Base-by-base conservation (phyloP, 441 rosid genomes). In the Iberis amara region DNA sequence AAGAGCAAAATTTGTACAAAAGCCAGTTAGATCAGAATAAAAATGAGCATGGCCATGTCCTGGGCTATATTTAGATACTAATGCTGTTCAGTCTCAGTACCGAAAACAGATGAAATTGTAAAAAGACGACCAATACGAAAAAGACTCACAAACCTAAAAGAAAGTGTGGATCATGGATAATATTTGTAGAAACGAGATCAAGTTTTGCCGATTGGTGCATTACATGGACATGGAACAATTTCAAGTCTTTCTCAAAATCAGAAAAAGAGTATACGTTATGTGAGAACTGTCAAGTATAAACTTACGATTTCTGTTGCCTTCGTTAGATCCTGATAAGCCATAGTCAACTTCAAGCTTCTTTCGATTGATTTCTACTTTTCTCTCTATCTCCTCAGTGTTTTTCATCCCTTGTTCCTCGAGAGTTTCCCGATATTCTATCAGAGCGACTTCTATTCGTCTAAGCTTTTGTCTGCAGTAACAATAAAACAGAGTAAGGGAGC, bases 381-480 rank as follows among this genome's bases (percentile, higher is more conserved):
- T 83, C 76, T 90, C 99, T 32, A 90, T 84, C 78, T 94, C 99
- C 65, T 83, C 98, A 1, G 75, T 42, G 65, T 56, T 86, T 75
- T 79, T 90, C 44, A 82, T 70, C 59, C 98, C 99, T 30, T 76
- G 83, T 49, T 94, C 99, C 72, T 94, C 98, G 1, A 94, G 89
- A 48, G 89, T 78, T 77, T 87, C 99, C 24, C 95, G 90, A 64
- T 90, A 94, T 63, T 89, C 99, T 62, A 94, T 94, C 73, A 89
- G 69, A 74, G 91, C 85, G 68, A 80, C 97, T 71, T 94, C 99
- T 50, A 94, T 65, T 27, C 88, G 81, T 70, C 97, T 83, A 75
- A 77, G 66, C 76, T 85, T 94, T 65, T 87, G 91, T 65, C 99
- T 94, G 88, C 62, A 61, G 47, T 43, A 66, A 40, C 57, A 69